Percentiles rank a stretch among this genome's conserved stretches.
These are phyloP conservation scores for Capsaspora owczarzaki DNA, from an alignment of 78 protist genomes.

Conservation along the genomic window DNA sequence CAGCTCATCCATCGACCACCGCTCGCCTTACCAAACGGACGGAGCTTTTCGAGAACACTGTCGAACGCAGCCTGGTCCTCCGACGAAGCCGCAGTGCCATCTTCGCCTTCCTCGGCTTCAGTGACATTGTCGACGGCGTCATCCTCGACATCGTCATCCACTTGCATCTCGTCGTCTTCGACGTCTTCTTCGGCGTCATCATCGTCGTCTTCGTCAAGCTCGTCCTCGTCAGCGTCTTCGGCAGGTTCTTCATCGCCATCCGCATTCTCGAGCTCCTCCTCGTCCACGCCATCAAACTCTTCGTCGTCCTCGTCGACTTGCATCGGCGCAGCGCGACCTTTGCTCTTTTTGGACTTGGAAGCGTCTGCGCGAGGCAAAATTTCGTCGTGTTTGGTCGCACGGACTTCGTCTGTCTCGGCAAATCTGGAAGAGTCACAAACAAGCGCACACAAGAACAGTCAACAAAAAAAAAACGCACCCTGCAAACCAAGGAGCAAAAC, in stretches of 20 bases:
- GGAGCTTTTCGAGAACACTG: not conserved
- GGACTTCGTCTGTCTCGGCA: no score
- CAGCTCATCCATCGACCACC: not conserved
- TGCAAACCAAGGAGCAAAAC: not conserved
- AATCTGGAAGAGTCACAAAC: not conserved
- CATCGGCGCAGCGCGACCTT: no score
- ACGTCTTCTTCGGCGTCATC: no score
- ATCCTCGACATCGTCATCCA: not conserved
- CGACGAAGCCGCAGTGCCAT: not conserved
- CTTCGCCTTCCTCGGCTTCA: not conserved
- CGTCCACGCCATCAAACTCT: not conserved
- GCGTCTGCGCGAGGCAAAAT: no score
- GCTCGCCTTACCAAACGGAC: no score
- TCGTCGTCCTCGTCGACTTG: not conserved
- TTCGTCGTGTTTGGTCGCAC: no score
- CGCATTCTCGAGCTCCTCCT: not conserved
- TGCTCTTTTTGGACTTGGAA: no score
- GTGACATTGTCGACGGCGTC: not conserved
- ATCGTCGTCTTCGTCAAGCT: not conserved
- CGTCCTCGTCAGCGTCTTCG: not conserved
- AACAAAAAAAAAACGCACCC: not conserved
- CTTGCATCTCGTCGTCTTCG: conserved; percentile 9
- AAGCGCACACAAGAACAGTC: not conserved
- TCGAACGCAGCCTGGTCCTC: not conserved
- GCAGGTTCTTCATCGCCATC: not conserved